These are phyloP conservation scores for Colletotrichum destructivum DNA, from an alignment of 2,329 filamentous ascomycete genomes.

Conservation along the genomic window DNA sequence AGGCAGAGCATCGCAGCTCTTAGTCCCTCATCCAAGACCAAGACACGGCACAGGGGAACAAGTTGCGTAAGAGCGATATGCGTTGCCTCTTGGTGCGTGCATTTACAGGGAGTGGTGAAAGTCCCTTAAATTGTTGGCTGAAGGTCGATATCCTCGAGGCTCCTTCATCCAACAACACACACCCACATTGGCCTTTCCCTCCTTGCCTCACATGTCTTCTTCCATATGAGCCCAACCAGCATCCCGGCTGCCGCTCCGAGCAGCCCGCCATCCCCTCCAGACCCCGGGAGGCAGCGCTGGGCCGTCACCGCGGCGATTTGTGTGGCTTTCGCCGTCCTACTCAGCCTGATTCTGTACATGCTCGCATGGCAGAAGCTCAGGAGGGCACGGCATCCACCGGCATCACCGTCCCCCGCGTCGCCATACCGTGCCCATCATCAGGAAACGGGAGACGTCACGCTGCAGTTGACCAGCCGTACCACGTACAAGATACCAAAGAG, in stretches of 20 bases:
- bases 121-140: not conserved
- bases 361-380: slow-evolving; percentile 17
- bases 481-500: not conserved
- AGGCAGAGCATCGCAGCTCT: slow-evolving; percentile 3
- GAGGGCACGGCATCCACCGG: not conserved
- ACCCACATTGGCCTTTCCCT: not conserved
- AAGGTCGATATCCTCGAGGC: not conserved
- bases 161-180: not conserved
- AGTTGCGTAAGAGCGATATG: slow-evolving; percentile 2
- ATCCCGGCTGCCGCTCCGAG: slow-evolving; percentile 5
- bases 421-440: not conserved
- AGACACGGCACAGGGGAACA: not conserved
- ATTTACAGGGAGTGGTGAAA: not conserved
- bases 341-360: slow-evolving; percentile 21
- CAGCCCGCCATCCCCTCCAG: not conserved
- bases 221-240: slow-evolving; percentile 12
- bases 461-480: too few species aligned
- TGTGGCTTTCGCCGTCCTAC: slow-evolving; percentile 21
- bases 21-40: slow-evolving; percentile 34
- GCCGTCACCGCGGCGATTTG: slow-evolving; percentile 19
- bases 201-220: not conserved
- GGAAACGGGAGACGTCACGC: too few species aligned
- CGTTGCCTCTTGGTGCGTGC: not conserved
- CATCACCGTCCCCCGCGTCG: not conserved
- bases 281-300: not conserved